These are phyloP conservation scores for Hemisphaericaspora subhashii DNA, from an alignment of 1,139 yeast genomes.

Conservation along the genomic window DNA sequence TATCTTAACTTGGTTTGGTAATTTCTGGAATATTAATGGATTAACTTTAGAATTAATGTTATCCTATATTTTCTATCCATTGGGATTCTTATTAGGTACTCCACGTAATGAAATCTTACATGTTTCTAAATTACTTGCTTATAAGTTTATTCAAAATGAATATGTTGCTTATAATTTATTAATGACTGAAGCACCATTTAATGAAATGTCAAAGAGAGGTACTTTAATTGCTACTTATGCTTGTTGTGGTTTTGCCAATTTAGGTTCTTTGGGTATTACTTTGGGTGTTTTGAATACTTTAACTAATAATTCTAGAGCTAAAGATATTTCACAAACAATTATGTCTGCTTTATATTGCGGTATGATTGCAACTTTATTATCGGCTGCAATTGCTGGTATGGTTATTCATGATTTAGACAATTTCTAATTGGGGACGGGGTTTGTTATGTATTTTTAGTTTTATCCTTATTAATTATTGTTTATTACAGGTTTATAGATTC, in stretches of 20 bases:
- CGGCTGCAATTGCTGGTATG: constrained; percentile 71
- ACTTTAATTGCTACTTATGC: constrained; percentile 63
- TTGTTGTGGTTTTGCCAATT: constrained; percentile 64
- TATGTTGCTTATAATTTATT: constrained; percentile 57
- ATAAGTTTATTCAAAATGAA: constrained; percentile 64
- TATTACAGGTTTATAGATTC: not conserved
- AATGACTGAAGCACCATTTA: constrained; percentile 45
- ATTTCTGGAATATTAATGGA: constrained; percentile 56
- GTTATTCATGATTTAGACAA: constrained; percentile 52
- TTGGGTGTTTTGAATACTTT: constrained; percentile 62
- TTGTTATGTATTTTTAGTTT: not conserved
- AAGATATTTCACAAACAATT: constrained; percentile 50
- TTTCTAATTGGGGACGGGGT: constrained; percentile 11
- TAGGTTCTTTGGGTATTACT: constrained; percentile 65
- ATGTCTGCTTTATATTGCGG: constrained; percentile 56
- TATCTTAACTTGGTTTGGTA: constrained; percentile 62
- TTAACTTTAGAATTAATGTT: constrained; percentile 58
- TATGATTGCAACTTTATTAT: constrained; percentile 53
- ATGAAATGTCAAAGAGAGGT: constrained; percentile 51
- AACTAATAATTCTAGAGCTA: constrained; percentile 52
- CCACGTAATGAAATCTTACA: constrained; percentile 56
- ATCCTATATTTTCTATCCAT: constrained; percentile 61
- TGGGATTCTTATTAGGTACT: constrained; percentile 61
- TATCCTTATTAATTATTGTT: not conserved
- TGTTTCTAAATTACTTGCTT: constrained; percentile 55